A percentile compares a stretch with the other conserved stretches of the same genome.
Conservation (phyloP, 306 rosid genomes). For the Lagenaria siceraria region DNA sequence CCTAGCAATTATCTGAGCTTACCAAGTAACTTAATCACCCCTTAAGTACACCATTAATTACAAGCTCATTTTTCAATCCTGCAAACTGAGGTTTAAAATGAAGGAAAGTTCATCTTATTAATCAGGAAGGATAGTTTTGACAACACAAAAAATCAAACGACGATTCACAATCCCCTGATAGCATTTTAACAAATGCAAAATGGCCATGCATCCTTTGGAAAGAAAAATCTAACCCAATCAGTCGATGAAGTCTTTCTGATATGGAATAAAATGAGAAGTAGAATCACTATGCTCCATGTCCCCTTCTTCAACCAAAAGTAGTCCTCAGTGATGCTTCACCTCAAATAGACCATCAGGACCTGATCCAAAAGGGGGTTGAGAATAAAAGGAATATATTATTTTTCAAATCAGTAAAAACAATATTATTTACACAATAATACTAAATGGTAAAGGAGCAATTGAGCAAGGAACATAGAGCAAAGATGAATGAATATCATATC, state of each 20-base stretch:
- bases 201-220: not conserved
- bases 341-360: slow-evolving; percentile 56
- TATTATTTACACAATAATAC: not conserved
- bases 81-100: not conserved
- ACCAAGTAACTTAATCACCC: not conserved
- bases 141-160: not conserved
- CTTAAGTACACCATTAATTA: not conserved
- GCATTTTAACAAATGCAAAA: slow-evolving; percentile 5
- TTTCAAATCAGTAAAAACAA: not conserved
- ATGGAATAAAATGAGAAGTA: not conserved
- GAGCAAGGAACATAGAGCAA: not conserved
- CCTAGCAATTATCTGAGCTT: not conserved
- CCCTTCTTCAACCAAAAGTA: not conserved
- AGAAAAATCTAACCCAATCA: not conserved
- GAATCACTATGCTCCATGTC: not conserved
- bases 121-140: slow-evolving; percentile 5
- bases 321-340: slow-evolving; percentile 26
- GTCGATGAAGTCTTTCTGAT: not conserved
- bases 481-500: not conserved
- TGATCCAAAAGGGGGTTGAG: not conserved
- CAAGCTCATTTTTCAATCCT: not conserved
- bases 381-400: too few relatives aligned
- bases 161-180: not conserved
- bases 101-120: not conserved
- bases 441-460: not conserved